A percentile compares a stretch with the other conserved stretches of the same genome.
phyloP scores from a whole-genome alignment of 2,329 filamentous ascomycete species.

The Apiospora arundinis region DNA sequence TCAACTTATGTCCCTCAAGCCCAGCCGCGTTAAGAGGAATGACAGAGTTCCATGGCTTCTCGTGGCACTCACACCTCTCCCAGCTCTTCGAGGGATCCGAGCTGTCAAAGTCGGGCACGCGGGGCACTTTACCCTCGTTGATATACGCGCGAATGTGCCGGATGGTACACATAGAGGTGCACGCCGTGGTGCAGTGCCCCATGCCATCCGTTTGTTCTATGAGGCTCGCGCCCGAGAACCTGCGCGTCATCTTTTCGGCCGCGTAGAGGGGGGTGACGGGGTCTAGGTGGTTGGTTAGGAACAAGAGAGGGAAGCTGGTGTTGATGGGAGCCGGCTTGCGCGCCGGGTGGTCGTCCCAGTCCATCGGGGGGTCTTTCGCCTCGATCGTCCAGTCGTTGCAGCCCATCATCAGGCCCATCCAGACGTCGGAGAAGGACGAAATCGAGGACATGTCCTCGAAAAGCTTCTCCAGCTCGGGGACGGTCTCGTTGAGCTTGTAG shows the following conservation, averaged over 20 bases:
- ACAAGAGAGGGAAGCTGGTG: slow-evolving; percentile 61
- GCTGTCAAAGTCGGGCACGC: slow-evolving; percentile 31
- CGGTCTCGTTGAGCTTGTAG: slow-evolving; percentile 42
- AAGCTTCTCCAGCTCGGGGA: slow-evolving; percentile 35
- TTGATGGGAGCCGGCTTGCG: slow-evolving; percentile 42
- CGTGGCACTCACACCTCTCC: slow-evolving; percentile 37
- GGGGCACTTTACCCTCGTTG: slow-evolving; percentile 44
- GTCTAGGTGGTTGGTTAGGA: slow-evolving; percentile 63
- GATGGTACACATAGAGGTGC: slow-evolving; percentile 45
- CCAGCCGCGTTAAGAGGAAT: neutral
- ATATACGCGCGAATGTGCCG: slow-evolving; percentile 44
- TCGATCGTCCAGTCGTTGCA: slow-evolving; percentile 45
- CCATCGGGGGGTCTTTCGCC: slow-evolving; percentile 40
- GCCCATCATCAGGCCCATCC: slow-evolving; percentile 41
- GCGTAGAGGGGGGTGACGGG: slow-evolving; percentile 63
- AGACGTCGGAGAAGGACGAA: slow-evolving; percentile 46
- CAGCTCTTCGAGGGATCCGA: slow-evolving; percentile 32
- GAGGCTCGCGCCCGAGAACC: slow-evolving; percentile 45
- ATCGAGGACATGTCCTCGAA: slow-evolving; percentile 39
- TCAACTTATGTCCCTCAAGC: no score
- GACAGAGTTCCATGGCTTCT: slow-evolving; percentile 35
- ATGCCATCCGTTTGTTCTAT: slow-evolving; percentile 43
- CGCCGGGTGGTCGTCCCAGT: slow-evolving; percentile 38
- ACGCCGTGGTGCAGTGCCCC: slow-evolving; percentile 45
- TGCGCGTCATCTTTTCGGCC: slow-evolving; percentile 48